Evolutionary conservation across 2,329 filamentous ascomycete species (phyloP), one percentile per base, ranked within the genome.

Genomic region (Torrubiella hemipterigena): DNA sequence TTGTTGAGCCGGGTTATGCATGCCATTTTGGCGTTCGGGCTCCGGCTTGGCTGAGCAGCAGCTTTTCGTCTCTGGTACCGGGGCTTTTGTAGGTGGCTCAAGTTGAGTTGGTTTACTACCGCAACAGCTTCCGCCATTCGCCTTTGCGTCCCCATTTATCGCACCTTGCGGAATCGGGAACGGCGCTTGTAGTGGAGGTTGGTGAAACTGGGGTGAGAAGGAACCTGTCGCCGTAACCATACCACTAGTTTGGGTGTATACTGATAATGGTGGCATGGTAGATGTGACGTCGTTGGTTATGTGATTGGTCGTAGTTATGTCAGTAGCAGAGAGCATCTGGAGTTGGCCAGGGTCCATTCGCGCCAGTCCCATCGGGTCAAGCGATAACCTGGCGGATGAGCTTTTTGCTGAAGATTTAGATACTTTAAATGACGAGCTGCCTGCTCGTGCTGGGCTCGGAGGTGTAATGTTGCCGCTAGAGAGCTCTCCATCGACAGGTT

Each of bases 311-410:
- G n/a, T n/a, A n/a, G n/a, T n/a, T n/a, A n/a, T n/a, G n/a, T n/a
- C n/a, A n/a, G n/a, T n/a, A n/a, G n/a, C n/a, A n/a, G n/a, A n/a
- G n/a, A n/a, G 34, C 29, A 72, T 50, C 42, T 70, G 73, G 36
- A 71, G 46, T 36, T 61, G 63, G 39, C 50, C 61, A n/a, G 59
- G 53, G 39, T 73, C 65, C 54, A 73, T 70, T 35, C 68, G 60
- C 29, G 64, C 59, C 12, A 76, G 48, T 8, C 55, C 58, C 3
- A 53, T 45, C 1, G 61, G 50, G 37, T 71, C 69, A 41, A 69
- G 61, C 1, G 68, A 68, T 34, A 58, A 61, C 42, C 67, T 72
- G 31, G 60, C 57, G 23, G 41, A 43, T 11, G 45, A 42, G 5
- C 46, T 43, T 41, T 58, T 64, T 8, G 54, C 45, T 8, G 41